Conservation (phyloP, 2,329 filamentous ascomycete genomes). For the Cladophialophora yegresii region DNA sequence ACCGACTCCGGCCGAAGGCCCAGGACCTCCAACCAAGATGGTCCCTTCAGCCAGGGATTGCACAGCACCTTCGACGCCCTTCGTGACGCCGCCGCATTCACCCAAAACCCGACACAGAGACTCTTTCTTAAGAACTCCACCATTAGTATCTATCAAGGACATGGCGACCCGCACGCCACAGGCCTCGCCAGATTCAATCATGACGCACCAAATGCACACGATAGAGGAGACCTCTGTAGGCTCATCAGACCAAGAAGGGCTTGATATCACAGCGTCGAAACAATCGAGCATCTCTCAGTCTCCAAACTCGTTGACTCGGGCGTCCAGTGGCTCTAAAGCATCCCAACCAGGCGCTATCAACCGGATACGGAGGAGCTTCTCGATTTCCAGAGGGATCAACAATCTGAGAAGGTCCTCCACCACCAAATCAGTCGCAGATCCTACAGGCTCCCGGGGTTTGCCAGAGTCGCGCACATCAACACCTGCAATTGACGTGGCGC, state of each 20-base stretch:
- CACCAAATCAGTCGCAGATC: not conserved
- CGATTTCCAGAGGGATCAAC: slow-evolving; percentile 6
- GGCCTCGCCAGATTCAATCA: not conserved
- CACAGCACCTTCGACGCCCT: slow-evolving; percentile 10
- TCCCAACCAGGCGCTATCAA: not conserved
- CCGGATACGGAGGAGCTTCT: slow-evolving; percentile 2
- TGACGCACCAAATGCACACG: not conserved
- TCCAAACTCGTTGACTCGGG: not conserved
- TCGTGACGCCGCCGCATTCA: slow-evolving; percentile 19
- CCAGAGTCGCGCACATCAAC: slow-evolving; percentile 9
- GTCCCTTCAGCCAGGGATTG: not conserved
- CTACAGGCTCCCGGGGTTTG: slow-evolving; percentile 1
- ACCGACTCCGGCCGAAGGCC: not conserved
- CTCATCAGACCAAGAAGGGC: not conserved
- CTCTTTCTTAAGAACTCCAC: not conserved
- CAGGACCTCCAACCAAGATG: not conserved
- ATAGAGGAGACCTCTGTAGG: not conserved
- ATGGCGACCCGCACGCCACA: not conserved
- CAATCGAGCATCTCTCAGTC: not conserved
- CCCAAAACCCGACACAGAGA: not conserved
- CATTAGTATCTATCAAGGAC: not conserved
- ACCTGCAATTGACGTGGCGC: slow-evolving; percentile 14
- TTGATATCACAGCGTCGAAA: not conserved
- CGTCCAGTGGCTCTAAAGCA: not conserved
- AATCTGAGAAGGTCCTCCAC: slow-evolving; percentile 5